Evolutionary conservation across 805 yeast genomes (phyloP), one percentile per base, ranked within the genome.

Genomic region (Saccharomycopsis guyanensis): DNA sequence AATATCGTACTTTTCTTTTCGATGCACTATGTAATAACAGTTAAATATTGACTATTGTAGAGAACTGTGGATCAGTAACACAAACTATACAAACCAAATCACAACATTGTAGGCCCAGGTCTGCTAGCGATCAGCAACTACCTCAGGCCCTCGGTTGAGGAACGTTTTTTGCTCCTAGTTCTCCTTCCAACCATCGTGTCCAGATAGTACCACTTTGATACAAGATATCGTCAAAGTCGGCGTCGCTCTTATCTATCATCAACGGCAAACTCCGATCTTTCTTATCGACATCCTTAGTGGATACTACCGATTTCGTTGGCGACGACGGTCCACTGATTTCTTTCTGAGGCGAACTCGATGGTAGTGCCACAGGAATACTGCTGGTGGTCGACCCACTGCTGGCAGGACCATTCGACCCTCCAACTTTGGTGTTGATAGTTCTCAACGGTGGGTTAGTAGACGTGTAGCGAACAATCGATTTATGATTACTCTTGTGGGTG

Each of bases 141-240:
- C n/a, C n/a, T n/a, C n/a, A n/a, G n/a, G n/a, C n/a, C n/a, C n/a
- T n/a, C n/a, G n/a, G n/a, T n/a, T n/a, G n/a, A n/a, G n/a, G n/a
- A n/a, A n/a, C n/a, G n/a, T n/a, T n/a, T n/a, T n/a, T n/a, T n/a
- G n/a, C n/a, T n/a, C n/a, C n/a, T n/a, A n/a, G n/a, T n/a, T n/a
- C n/a, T n/a, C n/a, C n/a, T n/a, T n/a, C n/a, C 16, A 50, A 24
- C 53, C 53, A 50, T 10, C 31, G 25, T 23, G 32, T 43, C 53
- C 53, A 50, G 24, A 50, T 43, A 25, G 27, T 24, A 3, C 38
- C 51, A 41, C 53, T 47, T 15, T 38, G 34, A 6, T 19, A 13
- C 19, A 50, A 34, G 8, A 47, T 36, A 20, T 50, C 53, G 12
- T 50, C 53, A 39, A 50, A 39, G 37, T 48, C 51, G 20, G 44